Evolutionary conservation across 257 asterid genomes (phyloP).

Genomic region (Solanum rostratum): DNA sequence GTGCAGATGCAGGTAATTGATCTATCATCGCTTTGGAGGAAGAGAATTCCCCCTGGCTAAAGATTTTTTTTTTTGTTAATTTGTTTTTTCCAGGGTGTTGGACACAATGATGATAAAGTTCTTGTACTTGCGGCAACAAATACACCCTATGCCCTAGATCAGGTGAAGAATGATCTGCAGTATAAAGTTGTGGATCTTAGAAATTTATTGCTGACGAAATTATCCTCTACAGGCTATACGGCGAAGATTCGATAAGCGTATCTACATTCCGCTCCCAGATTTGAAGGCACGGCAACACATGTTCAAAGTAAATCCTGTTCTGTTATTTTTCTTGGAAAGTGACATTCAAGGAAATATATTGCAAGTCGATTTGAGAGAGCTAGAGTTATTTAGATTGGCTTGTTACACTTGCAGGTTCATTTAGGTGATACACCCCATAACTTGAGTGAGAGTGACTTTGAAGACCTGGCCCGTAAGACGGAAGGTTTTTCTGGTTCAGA

Average conservation of each 20-base stretch:
- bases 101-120: constrained; percentile 95
- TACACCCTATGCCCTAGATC: constrained; percentile 96
- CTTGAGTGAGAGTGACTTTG: constrained; percentile 36
- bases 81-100: constrained; percentile 62
- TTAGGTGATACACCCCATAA: constrained; percentile 50
- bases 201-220: neutral
- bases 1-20: constrained; percentile 96
- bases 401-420: constrained; percentile 24
- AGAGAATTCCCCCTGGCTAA: neutral
- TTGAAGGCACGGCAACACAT: constrained; percentile 88
- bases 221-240: constrained; percentile 59
- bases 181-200: neutral
- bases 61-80: neutral
- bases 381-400: neutral
- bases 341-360: neutral
- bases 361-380: neutral
- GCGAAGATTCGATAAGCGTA: constrained; percentile 94
- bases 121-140: constrained; percentile 98
- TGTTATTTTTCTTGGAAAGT: neutral
- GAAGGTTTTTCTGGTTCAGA: constrained; percentile 54
- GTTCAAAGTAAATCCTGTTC: constrained; percentile 58
- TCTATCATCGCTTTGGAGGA: neutral
- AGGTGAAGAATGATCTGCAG: constrained; percentile 35
- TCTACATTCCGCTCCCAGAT: constrained; percentile 95
- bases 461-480: constrained; percentile 32